phyloP scores from a whole-genome alignment of 495 filamentous ascomycete genomes.

The Podospora appendiculata region DNA sequence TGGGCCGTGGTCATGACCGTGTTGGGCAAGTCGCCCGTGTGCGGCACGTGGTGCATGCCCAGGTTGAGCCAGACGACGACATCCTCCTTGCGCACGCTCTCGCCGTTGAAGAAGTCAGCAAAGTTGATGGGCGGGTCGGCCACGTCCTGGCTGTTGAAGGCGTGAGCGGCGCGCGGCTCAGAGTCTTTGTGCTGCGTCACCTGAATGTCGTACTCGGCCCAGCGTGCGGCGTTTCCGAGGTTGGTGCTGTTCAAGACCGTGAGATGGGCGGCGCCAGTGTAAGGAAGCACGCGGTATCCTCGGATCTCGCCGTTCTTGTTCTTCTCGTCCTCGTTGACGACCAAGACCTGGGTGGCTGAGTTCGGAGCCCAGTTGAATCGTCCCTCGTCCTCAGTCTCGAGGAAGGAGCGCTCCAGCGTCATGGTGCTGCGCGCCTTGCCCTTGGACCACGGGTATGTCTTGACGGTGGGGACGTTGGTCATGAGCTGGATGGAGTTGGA shows the following conservation, averaged over 20 bases:
- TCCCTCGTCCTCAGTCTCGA: slow-evolving; percentile 39
- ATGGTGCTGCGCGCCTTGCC: slow-evolving; percentile 46
- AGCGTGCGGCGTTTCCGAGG: slow-evolving; percentile 37
- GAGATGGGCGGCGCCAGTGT: slow-evolving; percentile 32
- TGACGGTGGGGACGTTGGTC: slow-evolving; percentile 27
- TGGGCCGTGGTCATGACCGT: slow-evolving; percentile 43
- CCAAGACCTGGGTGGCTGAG: slow-evolving; percentile 38
- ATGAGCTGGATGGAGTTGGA: slow-evolving; percentile 41
- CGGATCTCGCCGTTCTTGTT: slow-evolving; percentile 49
- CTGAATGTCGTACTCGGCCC: slow-evolving; percentile 43
- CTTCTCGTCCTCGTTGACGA: slow-evolving; percentile 43
- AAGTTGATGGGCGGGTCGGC: slow-evolving; percentile 48
- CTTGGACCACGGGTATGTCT: slow-evolving; percentile 37
- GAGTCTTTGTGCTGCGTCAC: slow-evolving; percentile 46
- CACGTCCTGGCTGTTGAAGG: slow-evolving; percentile 39
- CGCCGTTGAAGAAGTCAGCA: slow-evolving; percentile 46
- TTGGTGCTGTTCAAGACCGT: slow-evolving; percentile 41
- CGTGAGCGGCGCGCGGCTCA: slow-evolving; percentile 39
- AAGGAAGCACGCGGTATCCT: slow-evolving; percentile 44
- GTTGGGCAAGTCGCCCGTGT: slow-evolving; percentile 48
- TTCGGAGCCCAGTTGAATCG: slow-evolving; percentile 46
- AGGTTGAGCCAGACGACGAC: slow-evolving; percentile 49
- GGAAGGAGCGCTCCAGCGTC: slow-evolving; percentile 35
- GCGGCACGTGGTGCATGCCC: slow-evolving; percentile 52
- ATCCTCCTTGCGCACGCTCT: slow-evolving; percentile 46